Evolutionary conservation across 345 rosid species (phyloP).

Genomic region (Toxicodendron radicans): DNA sequence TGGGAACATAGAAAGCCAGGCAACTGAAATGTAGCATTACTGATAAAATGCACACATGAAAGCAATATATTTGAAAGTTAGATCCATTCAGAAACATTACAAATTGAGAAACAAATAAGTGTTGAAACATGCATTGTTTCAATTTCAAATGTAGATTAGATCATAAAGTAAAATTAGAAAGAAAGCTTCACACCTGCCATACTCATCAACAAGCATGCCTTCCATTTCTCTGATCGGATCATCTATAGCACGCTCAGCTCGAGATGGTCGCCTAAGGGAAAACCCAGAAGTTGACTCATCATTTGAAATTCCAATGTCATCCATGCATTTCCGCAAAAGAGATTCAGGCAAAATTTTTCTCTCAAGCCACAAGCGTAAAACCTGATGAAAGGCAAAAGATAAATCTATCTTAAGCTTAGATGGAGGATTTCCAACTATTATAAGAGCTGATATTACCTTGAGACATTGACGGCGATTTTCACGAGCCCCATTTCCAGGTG

Average conservation of each 20-base stretch:
- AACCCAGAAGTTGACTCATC: constrained; percentile 62
- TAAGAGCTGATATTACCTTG: constrained; percentile 50
- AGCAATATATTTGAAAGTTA: constrained; percentile 13
- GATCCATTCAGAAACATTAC: neutral
- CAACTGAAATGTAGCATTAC: constrained; percentile 87
- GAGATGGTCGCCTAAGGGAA: constrained; percentile 79
- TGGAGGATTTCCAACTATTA: constrained; percentile 5
- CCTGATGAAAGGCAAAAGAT: constrained; percentile 46
- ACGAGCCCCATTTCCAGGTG: constrained; percentile 78
- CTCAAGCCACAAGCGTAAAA: constrained; percentile 86
- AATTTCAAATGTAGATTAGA: neutral
- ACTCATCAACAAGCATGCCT: constrained; percentile 97
- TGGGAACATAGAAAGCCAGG: constrained; percentile 67
- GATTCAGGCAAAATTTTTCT: constrained; percentile 86
- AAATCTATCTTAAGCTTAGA: constrained; percentile 20
- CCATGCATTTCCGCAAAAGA: constrained; percentile 70
- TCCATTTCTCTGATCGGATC: constrained; percentile 99
- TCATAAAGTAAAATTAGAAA: neutral
- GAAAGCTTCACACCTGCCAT: constrained; percentile 73
- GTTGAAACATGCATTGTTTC: neutral
- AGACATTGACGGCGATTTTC: constrained; percentile 98
- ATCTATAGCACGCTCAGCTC: constrained; percentile 86
- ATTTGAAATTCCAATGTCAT: constrained; percentile 77
- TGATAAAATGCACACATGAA: constrained; percentile 38
- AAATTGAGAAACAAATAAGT: constrained; percentile 2